phyloP scores from a whole-genome alignment of 2,329 filamentous ascomycete species.

The Aspergillus amoenus region DNA sequence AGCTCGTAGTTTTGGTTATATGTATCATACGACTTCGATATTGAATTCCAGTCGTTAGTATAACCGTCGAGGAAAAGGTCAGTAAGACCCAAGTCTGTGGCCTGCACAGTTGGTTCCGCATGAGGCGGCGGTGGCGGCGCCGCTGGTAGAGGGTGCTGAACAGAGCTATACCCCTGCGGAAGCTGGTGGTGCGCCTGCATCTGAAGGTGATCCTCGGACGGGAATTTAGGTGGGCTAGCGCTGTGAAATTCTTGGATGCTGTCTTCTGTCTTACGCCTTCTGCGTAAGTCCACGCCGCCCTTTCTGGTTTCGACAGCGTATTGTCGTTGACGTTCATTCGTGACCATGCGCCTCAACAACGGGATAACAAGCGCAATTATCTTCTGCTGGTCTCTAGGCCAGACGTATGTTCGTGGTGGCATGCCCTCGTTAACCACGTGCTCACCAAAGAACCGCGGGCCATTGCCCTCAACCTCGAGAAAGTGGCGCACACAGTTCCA shows the following conservation, averaged over 20 bases:
- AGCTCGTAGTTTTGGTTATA: conserved; percentile 42
- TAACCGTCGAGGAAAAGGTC: conserved; percentile 40
- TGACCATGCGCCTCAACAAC: conserved; percentile 58
- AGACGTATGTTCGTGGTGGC: conserved; percentile 45
- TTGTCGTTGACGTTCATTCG: conserved; percentile 58
- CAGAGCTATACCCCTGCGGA: conserved; percentile 24
- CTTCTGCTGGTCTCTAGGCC: conserved; percentile 56
- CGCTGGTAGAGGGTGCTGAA: conserved; percentile 22
- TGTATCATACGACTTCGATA: conserved; percentile 36
- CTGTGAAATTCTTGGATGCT: conserved; percentile 28
- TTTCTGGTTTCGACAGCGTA: conserved; percentile 59
- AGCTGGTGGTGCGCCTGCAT: conserved; percentile 29
- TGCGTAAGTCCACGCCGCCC: conserved; percentile 43
- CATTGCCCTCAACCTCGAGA: conserved; percentile 50
- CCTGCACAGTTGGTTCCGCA: conserved; percentile 22
- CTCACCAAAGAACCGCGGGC: conserved; percentile 53
- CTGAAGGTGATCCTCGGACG: conserved; percentile 33
- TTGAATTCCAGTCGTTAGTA: conserved; percentile 38
- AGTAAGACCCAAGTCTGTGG: conserved; percentile 33
- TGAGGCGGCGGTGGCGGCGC: conserved; percentile 27
- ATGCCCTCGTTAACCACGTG: conserved; percentile 45
- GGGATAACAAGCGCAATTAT: conserved; percentile 60
- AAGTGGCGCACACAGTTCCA: conserved; percentile 59
- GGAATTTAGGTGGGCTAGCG: conserved; percentile 21
- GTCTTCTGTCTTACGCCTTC: conserved; percentile 37